Conservation (phyloP, 1,284 basidiomycete species). For the Apiotrichum domesticum region DNA sequence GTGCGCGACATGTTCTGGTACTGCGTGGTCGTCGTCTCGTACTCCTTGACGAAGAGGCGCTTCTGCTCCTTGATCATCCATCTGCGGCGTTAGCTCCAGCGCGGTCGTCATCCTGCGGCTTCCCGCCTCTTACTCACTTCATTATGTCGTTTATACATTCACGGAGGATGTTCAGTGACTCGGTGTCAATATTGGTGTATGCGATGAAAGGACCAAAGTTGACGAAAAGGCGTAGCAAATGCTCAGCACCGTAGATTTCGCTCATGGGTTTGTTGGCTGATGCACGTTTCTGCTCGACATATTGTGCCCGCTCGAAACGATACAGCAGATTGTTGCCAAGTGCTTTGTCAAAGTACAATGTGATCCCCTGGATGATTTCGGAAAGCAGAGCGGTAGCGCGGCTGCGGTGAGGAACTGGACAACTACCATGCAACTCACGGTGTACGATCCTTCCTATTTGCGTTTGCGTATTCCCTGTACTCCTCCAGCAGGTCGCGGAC, state of each 20-base stretch:
- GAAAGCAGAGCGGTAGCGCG: slow-evolving; percentile 56
- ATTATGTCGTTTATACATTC: slow-evolving; percentile 89
- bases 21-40: slow-evolving; percentile 47
- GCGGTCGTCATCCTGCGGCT: not conserved
- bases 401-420: slow-evolving; percentile 42
- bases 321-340: slow-evolving; percentile 88
- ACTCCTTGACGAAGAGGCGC: slow-evolving; percentile 46
- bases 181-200: slow-evolving; percentile 82
- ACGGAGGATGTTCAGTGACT: slow-evolving; percentile 72
- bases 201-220: slow-evolving; percentile 68
- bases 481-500: slow-evolving; percentile 73
- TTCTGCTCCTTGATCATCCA: slow-evolving; percentile 50
- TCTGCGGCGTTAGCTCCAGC: slow-evolving; percentile 17
- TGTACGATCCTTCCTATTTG: slow-evolving; percentile 51
- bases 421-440: slow-evolving; percentile 16
- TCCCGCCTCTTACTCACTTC: slow-evolving; percentile 54
- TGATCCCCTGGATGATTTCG: slow-evolving; percentile 82
- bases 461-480: slow-evolving; percentile 63
- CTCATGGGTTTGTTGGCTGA: slow-evolving; percentile 78
- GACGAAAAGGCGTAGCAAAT: slow-evolving; percentile 81
- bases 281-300: slow-evolving; percentile 70
- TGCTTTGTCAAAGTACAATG: slow-evolving; percentile 87
- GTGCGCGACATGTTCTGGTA: slow-evolving; percentile 46
- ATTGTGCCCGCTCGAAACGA: slow-evolving; percentile 88
- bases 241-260: slow-evolving; percentile 88